phyloP scores from a whole-genome alignment of 1,284 basidiomycete genomes.

The Naganishia cerealis region DNA sequence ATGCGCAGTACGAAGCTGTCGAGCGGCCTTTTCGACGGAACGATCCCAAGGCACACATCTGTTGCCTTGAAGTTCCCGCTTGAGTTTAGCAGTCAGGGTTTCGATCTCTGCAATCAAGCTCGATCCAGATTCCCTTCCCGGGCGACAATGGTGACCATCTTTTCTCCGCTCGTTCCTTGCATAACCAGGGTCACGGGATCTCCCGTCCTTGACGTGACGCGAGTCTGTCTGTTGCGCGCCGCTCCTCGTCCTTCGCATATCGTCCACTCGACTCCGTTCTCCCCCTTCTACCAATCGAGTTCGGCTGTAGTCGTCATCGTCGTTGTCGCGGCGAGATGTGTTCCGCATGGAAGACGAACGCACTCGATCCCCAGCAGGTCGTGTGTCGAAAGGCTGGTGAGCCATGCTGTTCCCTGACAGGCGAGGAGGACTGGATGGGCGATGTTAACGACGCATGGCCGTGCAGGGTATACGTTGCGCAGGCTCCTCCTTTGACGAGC shows the following conservation, averaged over 20 bases:
- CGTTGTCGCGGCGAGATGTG: background rate
- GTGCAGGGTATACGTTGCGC: background rate
- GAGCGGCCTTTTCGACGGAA: conserved; percentile 2
- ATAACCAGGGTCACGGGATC: background rate
- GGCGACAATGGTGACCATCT: background rate
- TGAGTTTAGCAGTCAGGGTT: conserved; percentile 8
- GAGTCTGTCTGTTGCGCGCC: background rate
- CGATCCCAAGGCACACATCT: conserved; percentile 23
- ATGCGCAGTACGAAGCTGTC: conserved; percentile 46
- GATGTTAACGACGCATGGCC: background rate
- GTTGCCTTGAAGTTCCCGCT: background rate
- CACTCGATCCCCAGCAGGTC: conserved; percentile 5
- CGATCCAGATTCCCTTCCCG: conserved; percentile 1
- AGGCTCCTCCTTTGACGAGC: no score
- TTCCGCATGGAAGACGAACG: background rate
- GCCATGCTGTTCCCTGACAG: background rate
- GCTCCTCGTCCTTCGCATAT: conserved; percentile 9
- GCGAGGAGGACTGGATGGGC: background rate
- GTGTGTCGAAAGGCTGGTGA: background rate
- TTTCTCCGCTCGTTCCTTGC: background rate
- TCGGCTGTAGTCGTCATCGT: conserved; percentile 6
- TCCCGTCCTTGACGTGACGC: background rate
- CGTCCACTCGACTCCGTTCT: conserved; percentile 16
- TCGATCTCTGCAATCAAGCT: conserved; percentile 9
- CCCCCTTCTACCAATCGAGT: conserved; percentile 15